A percentile compares a stretch with the other conserved stretches of the same genome.
These are phyloP conservation scores for Sequoia sempervirens DNA, from an alignment of 75 land plant genomes.

Conservation along the genomic window DNA sequence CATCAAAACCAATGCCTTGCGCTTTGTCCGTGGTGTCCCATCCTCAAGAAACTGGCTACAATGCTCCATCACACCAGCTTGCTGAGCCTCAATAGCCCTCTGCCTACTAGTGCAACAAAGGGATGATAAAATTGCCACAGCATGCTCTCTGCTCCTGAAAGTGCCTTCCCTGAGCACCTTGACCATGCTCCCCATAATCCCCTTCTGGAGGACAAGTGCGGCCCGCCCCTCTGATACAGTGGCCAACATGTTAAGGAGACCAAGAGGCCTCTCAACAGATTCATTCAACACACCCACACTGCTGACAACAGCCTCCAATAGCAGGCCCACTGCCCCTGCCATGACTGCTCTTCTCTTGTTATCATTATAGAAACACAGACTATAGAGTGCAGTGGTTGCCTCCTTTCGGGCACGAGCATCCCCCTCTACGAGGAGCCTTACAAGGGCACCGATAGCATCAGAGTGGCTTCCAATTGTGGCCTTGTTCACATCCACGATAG, in stretches of 20 bases:
- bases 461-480: slow-evolving; percentile 68
- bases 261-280: slow-evolving; percentile 52
- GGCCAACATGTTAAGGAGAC: slow-evolving; percentile 52
- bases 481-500: slow-evolving; percentile 75
- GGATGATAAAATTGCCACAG: slow-evolving; percentile 37
- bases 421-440: slow-evolving; percentile 51
- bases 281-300: slow-evolving; percentile 27
- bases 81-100: slow-evolving; percentile 27
- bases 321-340: slow-evolving; percentile 54
- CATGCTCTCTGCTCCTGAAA: slow-evolving; percentile 41
- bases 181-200: slow-evolving; percentile 34
- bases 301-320: slow-evolving; percentile 28
- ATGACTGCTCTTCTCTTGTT: slow-evolving; percentile 58
- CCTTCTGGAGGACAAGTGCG: slow-evolving; percentile 28
- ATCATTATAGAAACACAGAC: slow-evolving; percentile 60
- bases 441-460: slow-evolving; percentile 48
- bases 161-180: slow-evolving; percentile 42
- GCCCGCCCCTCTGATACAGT: slow-evolving; percentile 59
- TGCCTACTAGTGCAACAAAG: slow-evolving; percentile 38
- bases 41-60: slow-evolving; percentile 43
- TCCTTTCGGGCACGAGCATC: slow-evolving; percentile 59
- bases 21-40: slow-evolving; percentile 54
- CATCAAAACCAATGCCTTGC: slow-evolving; percentile 49
- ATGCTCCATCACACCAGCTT: slow-evolving; percentile 48
- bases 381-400: slow-evolving; percentile 79